phyloP scores from a whole-genome alignment of 169 alveolate species.

The Eimeria tenella region DNA sequence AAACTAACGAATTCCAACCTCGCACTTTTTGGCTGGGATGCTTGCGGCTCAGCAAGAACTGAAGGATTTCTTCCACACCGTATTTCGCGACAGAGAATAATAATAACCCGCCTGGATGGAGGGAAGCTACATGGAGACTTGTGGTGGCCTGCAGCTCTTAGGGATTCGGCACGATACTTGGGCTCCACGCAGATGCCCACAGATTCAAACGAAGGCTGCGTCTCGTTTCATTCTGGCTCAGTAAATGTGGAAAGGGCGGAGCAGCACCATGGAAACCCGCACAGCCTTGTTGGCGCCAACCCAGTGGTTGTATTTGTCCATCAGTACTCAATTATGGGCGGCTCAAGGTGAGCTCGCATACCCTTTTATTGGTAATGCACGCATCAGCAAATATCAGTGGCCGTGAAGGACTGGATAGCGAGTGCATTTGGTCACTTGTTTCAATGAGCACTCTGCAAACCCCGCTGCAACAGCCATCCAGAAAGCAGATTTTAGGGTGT shows the following conservation, averaged over 20 bases:
- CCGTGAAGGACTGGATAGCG: too few relatives aligned
- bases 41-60: background rate
- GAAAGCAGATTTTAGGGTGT: too few relatives aligned
- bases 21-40: background rate
- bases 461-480: background rate
- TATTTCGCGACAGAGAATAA: background rate
- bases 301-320: conserved; percentile 72
- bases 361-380: background rate
- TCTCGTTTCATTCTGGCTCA: background rate
- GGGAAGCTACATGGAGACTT: conserved; percentile 28
- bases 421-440: background rate
- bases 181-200: background rate
- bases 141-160: conserved; percentile 29
- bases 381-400: too few relatives aligned
- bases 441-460: background rate
- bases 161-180: background rate
- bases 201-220: background rate
- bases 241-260: background rate
- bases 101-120: conserved; percentile 43
- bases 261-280: background rate
- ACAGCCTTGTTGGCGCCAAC: conserved; percentile 5
- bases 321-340: conserved; percentile 68
- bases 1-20: background rate
- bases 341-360: conserved; percentile 20
- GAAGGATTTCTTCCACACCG: conserved; percentile 1